Evolutionary conservation across 108 stramenopile genomes (phyloP), one percentile per base, ranked within the genome.

Genomic region (Skeletonema menzelii): DNA sequence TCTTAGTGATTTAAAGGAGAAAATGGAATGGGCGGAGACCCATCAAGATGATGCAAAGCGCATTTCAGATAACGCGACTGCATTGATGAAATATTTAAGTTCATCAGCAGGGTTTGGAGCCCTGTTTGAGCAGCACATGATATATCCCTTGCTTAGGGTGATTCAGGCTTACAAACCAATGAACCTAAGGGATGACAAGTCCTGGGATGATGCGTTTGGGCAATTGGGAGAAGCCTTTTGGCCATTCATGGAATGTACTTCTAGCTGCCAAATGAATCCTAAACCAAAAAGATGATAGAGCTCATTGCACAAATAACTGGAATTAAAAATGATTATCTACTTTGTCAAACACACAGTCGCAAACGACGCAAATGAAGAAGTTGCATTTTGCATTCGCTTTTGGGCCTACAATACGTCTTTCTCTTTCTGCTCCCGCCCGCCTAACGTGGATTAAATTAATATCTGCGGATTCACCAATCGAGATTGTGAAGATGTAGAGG

Each of bases 281-380:
- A 17, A 22, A 53, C n/a, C 49, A 42, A 42, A 42, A n/a, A 15
- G n/a, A n/a, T n/a, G 40, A 42, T 5, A 42, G 15, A 2, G 30
- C 30, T 31, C 30, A 31, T 31, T 5, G 30, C 5, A 7, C 35
- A 35, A 35, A 35, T 5, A 35, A 11, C 3, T n/a, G 3, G 3
- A 42, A 0, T 24, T 53, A 53, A 53, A 53, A 53, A 17, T 53
- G 49, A 10, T 22, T 69, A 14, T 70, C 40, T 11, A 17, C 14
- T 14, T 70, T 79, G 35, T 79, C 58, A 64, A 79, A 79, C 42
- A 68, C 67, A 24, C 78, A 72, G 26, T 65, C 78, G 22, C 78
- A 79, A 11, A 49, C 57, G n/a, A n/a, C n/a, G n/a, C n/a, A n/a
- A n/a, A n/a, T n/a, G n/a, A n/a, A n/a, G n/a, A n/a, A n/a, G n/a